Percentiles rank a stretch among this genome's conserved stretches.
phyloP scores from a whole-genome alignment of 1,139 yeast genomes.

The Candida sp. region DNA sequence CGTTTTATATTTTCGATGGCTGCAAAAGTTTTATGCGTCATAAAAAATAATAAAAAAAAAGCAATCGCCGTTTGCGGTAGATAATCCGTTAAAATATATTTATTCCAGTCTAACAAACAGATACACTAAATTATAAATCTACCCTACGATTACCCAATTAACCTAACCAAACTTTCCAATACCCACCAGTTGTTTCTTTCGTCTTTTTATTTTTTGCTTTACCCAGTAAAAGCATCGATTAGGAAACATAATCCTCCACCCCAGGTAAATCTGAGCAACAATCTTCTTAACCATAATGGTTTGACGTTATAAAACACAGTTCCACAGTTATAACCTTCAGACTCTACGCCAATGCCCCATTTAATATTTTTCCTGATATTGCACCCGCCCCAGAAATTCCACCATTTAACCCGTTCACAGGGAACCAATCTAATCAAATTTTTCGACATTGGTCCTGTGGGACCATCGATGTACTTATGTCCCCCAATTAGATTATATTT shows the following conservation, averaged over 20 bases:
- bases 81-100: too few relatives aligned
- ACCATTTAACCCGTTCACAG: slow-evolving; percentile 87
- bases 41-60: too few relatives aligned
- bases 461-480: slow-evolving; percentile 88
- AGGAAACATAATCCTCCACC: slow-evolving; percentile 67
- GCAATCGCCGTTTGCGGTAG: background rate
- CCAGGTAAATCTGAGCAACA: slow-evolving; percentile 58
- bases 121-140: background rate
- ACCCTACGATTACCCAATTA: background rate
- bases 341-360: slow-evolving; percentile 86
- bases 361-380: slow-evolving; percentile 69
- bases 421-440: slow-evolving; percentile 65
- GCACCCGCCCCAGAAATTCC: slow-evolving; percentile 77
- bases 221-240: slow-evolving; percentile 58
- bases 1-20: background rate
- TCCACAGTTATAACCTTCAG: slow-evolving; percentile 74
- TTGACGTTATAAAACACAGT: slow-evolving; percentile 49
- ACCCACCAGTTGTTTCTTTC: background rate
- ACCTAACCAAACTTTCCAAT: background rate
- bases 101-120: too few relatives aligned
- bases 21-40: background rate
- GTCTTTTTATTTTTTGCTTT: slow-evolving; percentile 2
- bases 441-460: slow-evolving; percentile 83
- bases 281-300: slow-evolving; percentile 45
- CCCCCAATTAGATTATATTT: slow-evolving; percentile 80